A percentile compares a stretch with the other conserved stretches of the same genome.
Evolutionary conservation across 2,329 filamentous ascomycete genomes (phyloP).

Genomic region (Daldinia eschscholtzii): DNA sequence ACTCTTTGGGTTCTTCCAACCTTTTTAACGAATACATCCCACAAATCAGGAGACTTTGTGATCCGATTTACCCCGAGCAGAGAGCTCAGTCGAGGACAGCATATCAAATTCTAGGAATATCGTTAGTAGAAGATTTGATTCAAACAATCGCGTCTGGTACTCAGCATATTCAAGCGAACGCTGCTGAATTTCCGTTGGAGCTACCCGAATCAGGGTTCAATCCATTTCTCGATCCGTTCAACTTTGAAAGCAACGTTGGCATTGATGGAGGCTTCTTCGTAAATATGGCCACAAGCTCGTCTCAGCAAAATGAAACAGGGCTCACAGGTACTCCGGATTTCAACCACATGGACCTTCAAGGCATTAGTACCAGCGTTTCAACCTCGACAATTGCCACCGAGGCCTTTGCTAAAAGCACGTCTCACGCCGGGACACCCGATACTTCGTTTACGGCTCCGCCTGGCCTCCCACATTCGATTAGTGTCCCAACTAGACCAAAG

Average conservation of each 20-base stretch:
- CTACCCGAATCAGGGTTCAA: slow-evolving; percentile 35
- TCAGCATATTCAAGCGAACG: slow-evolving; percentile 40
- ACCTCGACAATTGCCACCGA: slow-evolving; percentile 25
- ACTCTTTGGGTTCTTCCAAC: slow-evolving; percentile 52
- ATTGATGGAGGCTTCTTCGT: slow-evolving; percentile 44
- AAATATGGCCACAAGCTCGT: slow-evolving; percentile 28
- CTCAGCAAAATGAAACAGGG: slow-evolving; percentile 36
- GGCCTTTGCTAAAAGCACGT: slow-evolving; percentile 24
- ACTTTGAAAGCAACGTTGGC: background rate
- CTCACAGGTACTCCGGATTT: slow-evolving; percentile 29
- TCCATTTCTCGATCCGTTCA: background rate
- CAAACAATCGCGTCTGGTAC: slow-evolving; percentile 42
- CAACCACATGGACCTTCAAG: slow-evolving; percentile 32
- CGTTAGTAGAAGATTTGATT: slow-evolving; percentile 58
- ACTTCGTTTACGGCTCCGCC: slow-evolving; percentile 43
- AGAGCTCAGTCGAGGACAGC: slow-evolving; percentile 53
- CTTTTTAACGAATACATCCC: slow-evolving; percentile 60
- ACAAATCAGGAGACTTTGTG: slow-evolving; percentile 57
- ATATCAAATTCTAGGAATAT: slow-evolving; percentile 59
- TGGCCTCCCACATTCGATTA: slow-evolving; percentile 26
- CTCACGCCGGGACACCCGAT: slow-evolving; percentile 38
- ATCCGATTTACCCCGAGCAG: slow-evolving; percentile 58
- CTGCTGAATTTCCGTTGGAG: slow-evolving; percentile 35
- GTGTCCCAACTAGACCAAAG: slow-evolving; percentile 34
- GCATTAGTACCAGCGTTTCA: slow-evolving; percentile 30